These are phyloP conservation scores for Polytrichum commune DNA, from an alignment of 225 moss, liverwort and hornwort genomes.

Conservation along the genomic window DNA sequence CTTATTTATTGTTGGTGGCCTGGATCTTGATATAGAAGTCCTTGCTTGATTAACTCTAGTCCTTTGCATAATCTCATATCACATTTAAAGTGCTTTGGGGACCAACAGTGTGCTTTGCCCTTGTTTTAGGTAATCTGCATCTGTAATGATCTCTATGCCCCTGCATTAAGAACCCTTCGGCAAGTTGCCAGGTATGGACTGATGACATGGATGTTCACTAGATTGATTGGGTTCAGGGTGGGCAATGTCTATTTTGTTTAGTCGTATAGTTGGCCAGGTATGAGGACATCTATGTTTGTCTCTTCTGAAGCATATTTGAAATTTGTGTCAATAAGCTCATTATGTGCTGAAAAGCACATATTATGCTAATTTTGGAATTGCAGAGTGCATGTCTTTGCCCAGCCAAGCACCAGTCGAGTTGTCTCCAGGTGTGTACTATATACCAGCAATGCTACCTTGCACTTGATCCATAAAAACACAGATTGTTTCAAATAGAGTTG, in stretches of 20 bases:
- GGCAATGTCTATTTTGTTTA: too few species aligned
- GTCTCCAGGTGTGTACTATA: slow-evolving; percentile 57
- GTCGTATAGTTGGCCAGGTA: too few species aligned
- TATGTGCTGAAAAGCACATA: not conserved
- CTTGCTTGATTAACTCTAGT: not conserved
- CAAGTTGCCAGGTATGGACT: slow-evolving; percentile 81
- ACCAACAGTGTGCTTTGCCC: slow-evolving; percentile 12
- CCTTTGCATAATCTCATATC: not conserved
- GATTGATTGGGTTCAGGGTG: too few species aligned
- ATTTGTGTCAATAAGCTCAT: too few species aligned
- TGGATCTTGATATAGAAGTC: slow-evolving; percentile 9
- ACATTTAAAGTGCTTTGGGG: slow-evolving; percentile 9
- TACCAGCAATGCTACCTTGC: too few species aligned
- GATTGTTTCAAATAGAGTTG: too few species aligned
- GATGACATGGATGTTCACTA: too few species aligned
- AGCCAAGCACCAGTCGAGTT: slow-evolving; percentile 80
- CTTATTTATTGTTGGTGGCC: too few species aligned
- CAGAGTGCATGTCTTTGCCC: slow-evolving; percentile 83
- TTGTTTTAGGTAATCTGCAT: slow-evolving; percentile 85
- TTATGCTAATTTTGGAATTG: slow-evolving; percentile 11
- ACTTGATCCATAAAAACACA: too few species aligned
- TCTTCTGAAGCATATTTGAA: too few species aligned
- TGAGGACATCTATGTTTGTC: too few species aligned
- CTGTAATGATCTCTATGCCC: slow-evolving; percentile 96
- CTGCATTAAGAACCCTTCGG: slow-evolving; percentile 85